A percentile compares a stretch with the other conserved stretches of the same genome.
Conservation (phyloP, 2,329 filamentous ascomycete genomes). For the Didymella sp. region DNA sequence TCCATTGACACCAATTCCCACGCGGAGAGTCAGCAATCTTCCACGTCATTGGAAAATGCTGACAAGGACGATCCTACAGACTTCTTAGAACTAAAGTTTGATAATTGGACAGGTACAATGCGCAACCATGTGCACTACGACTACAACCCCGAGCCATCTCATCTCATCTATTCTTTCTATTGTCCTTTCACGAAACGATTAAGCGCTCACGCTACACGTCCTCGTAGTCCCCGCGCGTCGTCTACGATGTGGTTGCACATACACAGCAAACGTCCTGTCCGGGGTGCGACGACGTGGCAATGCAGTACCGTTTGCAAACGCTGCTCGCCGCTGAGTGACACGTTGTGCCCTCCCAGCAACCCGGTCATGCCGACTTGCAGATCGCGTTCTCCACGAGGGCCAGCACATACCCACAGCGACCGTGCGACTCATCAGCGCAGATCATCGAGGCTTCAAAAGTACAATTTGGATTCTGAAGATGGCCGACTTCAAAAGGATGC, state of each 20-base stretch:
- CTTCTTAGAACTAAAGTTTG: neutral
- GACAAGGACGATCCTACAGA: neutral
- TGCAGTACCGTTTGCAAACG: neutral
- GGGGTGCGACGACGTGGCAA: slow-evolving; percentile 7
- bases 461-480: neutral
- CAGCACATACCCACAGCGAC: slow-evolving; percentile 1
- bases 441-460: neutral
- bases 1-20: slow-evolving; percentile 2
- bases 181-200: neutral
- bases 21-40: slow-evolving; percentile 1
- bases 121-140: neutral
- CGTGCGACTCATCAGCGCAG: slow-evolving; percentile 3
- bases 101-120: neutral
- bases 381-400: slow-evolving; percentile 7
- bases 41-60: neutral
- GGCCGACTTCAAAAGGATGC: neutral
- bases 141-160: neutral
- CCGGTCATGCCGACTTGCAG: slow-evolving; percentile 14
- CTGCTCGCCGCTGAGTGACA: slow-evolving; percentile 10
- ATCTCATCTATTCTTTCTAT: neutral
- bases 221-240: neutral
- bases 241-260: neutral
- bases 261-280: neutral
- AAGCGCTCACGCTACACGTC: neutral
- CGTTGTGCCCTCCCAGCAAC: slow-evolving; percentile 11